Conservation (phyloP, 2,329 filamentous ascomycete genomes). For the Diaporthe ampelina region DNA sequence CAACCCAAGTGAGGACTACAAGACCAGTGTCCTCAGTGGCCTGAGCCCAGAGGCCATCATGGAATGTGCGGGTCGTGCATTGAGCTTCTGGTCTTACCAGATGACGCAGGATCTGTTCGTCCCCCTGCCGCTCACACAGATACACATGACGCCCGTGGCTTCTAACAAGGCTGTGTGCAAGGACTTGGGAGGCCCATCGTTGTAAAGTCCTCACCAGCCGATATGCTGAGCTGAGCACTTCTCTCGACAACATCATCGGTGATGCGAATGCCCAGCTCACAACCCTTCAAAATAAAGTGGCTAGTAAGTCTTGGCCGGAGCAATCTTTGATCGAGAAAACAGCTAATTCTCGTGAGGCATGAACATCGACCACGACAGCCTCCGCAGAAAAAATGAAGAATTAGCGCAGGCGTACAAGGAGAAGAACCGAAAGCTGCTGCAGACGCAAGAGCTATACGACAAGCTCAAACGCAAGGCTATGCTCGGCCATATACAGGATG, state of each 20-base stretch:
- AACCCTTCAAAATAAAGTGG: conserved; percentile 73
- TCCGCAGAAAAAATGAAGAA: conserved; percentile 81
- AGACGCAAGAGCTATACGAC: conserved; percentile 76
- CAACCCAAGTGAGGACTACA: conserved; percentile 89
- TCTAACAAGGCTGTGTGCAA: conserved; percentile 50
- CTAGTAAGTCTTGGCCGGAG: conserved; percentile 60
- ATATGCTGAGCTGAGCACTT: conserved; percentile 72
- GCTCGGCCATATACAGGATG: conserved; percentile 67
- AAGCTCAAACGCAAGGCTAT: conserved; percentile 70
- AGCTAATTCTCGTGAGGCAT: conserved; percentile 57
- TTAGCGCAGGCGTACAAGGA: conserved; percentile 76
- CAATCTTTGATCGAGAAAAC: no score
- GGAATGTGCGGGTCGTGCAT: conserved; percentile 84
- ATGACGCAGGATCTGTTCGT: conserved; percentile 84
- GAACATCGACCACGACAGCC: conserved; percentile 71
- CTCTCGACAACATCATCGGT: conserved; percentile 80
- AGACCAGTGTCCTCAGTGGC: conserved; percentile 87
- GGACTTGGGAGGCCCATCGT: conserved; percentile 82
- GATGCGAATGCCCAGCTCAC: conserved; percentile 82
- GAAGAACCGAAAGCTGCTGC: conserved; percentile 77
- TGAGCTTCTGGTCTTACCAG: conserved; percentile 91
- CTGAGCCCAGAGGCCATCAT: conserved; percentile 85
- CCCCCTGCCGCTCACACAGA: conserved; percentile 40
- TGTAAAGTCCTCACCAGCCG: conserved; percentile 81
- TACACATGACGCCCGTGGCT: conserved; percentile 37